Conservation (phyloP, 768 basidiomycete genomes). For the Termitomyces sp. region DNA sequence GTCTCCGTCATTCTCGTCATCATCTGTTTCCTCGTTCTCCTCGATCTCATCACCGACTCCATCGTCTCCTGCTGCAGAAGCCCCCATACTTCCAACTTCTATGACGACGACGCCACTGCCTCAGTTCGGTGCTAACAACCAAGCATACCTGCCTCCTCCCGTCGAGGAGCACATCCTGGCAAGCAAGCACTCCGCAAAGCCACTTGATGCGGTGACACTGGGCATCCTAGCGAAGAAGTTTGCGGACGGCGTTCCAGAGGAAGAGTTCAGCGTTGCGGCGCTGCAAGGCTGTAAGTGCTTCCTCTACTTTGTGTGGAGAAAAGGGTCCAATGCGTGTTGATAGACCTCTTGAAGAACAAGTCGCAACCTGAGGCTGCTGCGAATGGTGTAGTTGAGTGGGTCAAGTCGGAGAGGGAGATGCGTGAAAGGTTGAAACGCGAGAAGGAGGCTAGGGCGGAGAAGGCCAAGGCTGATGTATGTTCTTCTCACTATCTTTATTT, state of each 20-base stretch:
- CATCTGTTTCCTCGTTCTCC: slow-evolving; percentile 24
- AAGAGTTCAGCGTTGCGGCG: slow-evolving; percentile 86
- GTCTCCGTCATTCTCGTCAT: slow-evolving; percentile 22
- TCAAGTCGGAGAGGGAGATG: slow-evolving; percentile 70
- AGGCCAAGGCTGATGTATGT: slow-evolving; percentile 65
- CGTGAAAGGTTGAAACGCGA: slow-evolving; percentile 69
- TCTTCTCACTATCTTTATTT: not conserved
- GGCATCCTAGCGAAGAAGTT: slow-evolving; percentile 72
- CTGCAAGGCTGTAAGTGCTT: slow-evolving; percentile 80
- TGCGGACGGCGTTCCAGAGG: slow-evolving; percentile 78
- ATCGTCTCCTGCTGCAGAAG: slow-evolving; percentile 26
- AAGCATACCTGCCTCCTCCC: slow-evolving; percentile 61
- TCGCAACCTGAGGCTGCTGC: slow-evolving; percentile 77
- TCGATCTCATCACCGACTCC: slow-evolving; percentile 41
- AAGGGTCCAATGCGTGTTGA: not conserved
- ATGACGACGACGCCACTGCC: slow-evolving; percentile 23
- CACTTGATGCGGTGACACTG: slow-evolving; percentile 61
- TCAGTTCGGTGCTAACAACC: slow-evolving; percentile 54
- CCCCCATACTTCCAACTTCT: slow-evolving; percentile 15
- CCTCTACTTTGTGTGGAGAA: slow-evolving; percentile 16
- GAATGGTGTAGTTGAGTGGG: slow-evolving; percentile 65
- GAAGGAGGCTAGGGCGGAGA: slow-evolving; percentile 65
- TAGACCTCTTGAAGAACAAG: slow-evolving; percentile 83
- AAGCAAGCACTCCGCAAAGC: slow-evolving; percentile 59
- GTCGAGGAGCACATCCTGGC: slow-evolving; percentile 55